A percentile compares a stretch with the other conserved stretches of the same genome.
Conservation (phyloP, 2,329 filamentous ascomycete genomes). For the Colletotrichum horii region DNA sequence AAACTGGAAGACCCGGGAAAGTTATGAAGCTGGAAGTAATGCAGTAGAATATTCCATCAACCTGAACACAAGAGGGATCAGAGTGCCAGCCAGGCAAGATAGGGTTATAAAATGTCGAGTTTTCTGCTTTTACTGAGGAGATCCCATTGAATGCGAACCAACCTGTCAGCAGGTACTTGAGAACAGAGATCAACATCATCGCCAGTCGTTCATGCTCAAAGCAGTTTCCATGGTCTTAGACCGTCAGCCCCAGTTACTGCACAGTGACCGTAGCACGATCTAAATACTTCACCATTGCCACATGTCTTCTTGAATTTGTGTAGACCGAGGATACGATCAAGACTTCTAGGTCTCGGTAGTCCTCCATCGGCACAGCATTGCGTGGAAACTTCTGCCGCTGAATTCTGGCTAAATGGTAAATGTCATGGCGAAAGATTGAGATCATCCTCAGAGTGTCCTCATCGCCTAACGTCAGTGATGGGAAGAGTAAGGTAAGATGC, state of each 20-base stretch:
- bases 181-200: background rate
- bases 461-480: background rate
- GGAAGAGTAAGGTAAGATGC: background rate
- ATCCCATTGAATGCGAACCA: background rate
- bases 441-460: too few species aligned
- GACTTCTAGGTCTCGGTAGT: background rate
- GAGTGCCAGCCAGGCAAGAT: background rate
- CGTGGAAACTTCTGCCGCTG: background rate
- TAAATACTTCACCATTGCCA: background rate
- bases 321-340: background rate
- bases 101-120: background rate
- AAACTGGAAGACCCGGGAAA: background rate
- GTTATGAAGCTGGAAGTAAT: background rate
- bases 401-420: background rate
- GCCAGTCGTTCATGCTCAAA: background rate
- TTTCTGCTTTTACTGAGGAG: background rate
- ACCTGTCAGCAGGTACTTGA: background rate
- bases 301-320: accelerated
- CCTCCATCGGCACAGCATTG: too few species aligned
- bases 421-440: accelerated
- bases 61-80: background rate
- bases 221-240: too few species aligned
- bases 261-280: background rate
- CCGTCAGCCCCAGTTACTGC: too few species aligned
- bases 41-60: background rate